These are phyloP conservation scores for Pinguiococcus pyrenoidosus DNA, from an alignment of 108 stramenopile species.

Conservation along the genomic window DNA sequence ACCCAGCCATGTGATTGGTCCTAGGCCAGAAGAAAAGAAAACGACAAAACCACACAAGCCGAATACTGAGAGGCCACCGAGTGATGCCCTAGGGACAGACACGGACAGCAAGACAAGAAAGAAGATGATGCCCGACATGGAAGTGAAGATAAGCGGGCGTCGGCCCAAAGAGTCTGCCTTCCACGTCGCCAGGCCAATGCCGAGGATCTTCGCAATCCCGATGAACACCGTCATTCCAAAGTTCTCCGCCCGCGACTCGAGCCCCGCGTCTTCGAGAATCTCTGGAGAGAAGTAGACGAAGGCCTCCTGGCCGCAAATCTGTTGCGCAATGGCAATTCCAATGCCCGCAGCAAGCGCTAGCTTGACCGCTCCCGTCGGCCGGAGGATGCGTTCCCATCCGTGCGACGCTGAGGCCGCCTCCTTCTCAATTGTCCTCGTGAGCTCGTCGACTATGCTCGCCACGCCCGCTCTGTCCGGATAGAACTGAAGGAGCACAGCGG, in stretches of 20 bases:
- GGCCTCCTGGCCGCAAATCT: conserved; percentile 67
- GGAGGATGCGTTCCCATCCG: no score
- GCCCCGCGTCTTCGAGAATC: conserved; percentile 50
- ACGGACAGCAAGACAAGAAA: neutral
- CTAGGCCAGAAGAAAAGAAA: conserved; percentile 66
- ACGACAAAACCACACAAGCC: conserved; percentile 44
- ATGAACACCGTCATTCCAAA: conserved; percentile 46
- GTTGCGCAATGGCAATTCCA: conserved; percentile 61
- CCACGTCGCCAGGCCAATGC: conserved; percentile 48
- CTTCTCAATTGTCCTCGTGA: no score
- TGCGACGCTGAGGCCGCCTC: no score
- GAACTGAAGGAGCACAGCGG: neutral
- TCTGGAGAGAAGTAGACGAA: conserved; percentile 66
- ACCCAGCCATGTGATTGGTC: conserved; percentile 60
- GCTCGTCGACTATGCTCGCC: no score
- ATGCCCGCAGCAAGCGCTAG: conserved; percentile 67
- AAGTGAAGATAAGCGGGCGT: conserved; percentile 50
- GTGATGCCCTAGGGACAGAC: neutral
- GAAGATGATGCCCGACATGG: conserved; percentile 1
- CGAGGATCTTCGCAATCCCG: conserved; percentile 48
- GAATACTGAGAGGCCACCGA: neutral
- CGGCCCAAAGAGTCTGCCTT: conserved; percentile 54
- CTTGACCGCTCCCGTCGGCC: conserved; percentile 45
- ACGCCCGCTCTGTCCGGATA: no score
- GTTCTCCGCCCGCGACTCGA: conserved; percentile 32